These are phyloP conservation scores for Mortierella sp. DNA, from an alignment of 371 early-diverging fungal genomes.

Conservation along the genomic window DNA sequence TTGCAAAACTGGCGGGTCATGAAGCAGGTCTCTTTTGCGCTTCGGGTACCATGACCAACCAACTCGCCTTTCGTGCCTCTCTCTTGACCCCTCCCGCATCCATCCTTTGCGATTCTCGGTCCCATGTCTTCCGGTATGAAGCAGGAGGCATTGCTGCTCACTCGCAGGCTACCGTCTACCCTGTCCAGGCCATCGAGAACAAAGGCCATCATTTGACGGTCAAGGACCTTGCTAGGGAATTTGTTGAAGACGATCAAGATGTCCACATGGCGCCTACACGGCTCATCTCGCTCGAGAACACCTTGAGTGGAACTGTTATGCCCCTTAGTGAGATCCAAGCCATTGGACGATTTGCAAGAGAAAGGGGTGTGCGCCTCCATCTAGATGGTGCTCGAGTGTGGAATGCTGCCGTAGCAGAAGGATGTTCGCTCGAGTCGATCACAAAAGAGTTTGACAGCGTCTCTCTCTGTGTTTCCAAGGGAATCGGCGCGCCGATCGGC, in stretches of 20 bases:
- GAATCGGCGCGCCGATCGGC: conserved; percentile 93
- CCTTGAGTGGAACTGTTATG: conserved; percentile 82
- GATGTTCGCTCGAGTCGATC: conserved; percentile 71
- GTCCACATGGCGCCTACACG: conserved; percentile 77
- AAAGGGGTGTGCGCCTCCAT: conserved; percentile 73
- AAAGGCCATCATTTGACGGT: conserved; percentile 73
- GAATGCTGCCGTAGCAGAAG: conserved; percentile 84
- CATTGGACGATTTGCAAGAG: conserved; percentile 72
- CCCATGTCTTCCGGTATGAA: conserved; percentile 87
- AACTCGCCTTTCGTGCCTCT: conserved; percentile 84
- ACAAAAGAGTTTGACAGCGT: conserved; percentile 80
- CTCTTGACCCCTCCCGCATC: conserved; percentile 82
- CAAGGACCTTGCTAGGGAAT: conserved; percentile 66
- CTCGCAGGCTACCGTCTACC: conserved; percentile 75
- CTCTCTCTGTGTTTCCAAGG: conserved; percentile 92
- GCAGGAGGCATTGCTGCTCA: conserved; percentile 86
- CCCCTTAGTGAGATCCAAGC: conserved; percentile 75
- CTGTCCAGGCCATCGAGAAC: conserved; percentile 65
- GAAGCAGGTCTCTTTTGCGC: conserved; percentile 87
- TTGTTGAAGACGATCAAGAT: conserved; percentile 58
- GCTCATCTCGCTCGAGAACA: conserved; percentile 90
- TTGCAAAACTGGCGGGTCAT: conserved; percentile 80
- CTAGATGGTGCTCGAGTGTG: conserved; percentile 94
- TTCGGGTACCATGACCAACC: conserved; percentile 91
- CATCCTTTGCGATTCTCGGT: conserved; percentile 80